Evolutionary conservation across 768 basidiomycete genomes (phyloP).

Genomic region (Rhizopogon roseolus): DNA sequence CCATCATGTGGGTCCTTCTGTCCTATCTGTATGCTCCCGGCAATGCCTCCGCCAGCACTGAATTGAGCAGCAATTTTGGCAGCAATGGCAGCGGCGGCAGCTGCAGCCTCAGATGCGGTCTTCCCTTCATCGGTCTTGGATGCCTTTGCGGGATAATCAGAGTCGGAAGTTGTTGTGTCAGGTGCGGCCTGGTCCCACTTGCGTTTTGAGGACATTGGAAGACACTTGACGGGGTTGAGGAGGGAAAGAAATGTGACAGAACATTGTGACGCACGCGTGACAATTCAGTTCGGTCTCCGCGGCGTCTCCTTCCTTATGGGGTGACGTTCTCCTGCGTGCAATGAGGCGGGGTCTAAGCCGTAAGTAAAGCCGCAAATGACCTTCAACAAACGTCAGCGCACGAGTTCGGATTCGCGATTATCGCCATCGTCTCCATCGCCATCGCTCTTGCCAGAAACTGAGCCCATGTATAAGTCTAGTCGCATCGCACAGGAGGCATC

Average conservation of each 20-base stretch:
- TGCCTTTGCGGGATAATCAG: constrained; percentile 37
- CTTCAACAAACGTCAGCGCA: constrained; percentile 28
- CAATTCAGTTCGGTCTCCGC: constrained; percentile 16
- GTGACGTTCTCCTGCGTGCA: neutral
- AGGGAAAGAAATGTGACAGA: constrained; percentile 1
- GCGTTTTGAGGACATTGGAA: constrained; percentile 63
- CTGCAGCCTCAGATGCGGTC: constrained; percentile 54
- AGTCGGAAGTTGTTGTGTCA: constrained; percentile 40
- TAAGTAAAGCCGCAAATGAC: constrained; percentile 13
- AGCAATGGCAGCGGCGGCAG: constrained; percentile 81
- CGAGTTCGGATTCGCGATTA: constrained; percentile 16
- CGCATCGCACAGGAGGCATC: constrained; percentile 21
- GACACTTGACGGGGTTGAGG: neutral
- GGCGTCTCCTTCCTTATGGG: constrained; percentile 3
- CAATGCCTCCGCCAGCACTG: constrained; percentile 37
- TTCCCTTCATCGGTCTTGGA: constrained; percentile 46
- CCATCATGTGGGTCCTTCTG: constrained; percentile 67
- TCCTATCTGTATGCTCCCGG: constrained; percentile 37
- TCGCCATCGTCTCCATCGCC: constrained; percentile 28
- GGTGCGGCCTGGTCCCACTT: constrained; percentile 74
- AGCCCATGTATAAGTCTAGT: constrained; percentile 30
- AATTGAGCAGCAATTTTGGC: constrained; percentile 94
- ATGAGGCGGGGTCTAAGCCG: constrained; percentile 5
- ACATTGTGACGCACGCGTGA: constrained; percentile 9
- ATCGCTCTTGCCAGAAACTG: constrained; percentile 19